These are phyloP conservation scores for Termitomyces sp. DNA, from an alignment of 768 basidiomycete genomes.

Conservation along the genomic window DNA sequence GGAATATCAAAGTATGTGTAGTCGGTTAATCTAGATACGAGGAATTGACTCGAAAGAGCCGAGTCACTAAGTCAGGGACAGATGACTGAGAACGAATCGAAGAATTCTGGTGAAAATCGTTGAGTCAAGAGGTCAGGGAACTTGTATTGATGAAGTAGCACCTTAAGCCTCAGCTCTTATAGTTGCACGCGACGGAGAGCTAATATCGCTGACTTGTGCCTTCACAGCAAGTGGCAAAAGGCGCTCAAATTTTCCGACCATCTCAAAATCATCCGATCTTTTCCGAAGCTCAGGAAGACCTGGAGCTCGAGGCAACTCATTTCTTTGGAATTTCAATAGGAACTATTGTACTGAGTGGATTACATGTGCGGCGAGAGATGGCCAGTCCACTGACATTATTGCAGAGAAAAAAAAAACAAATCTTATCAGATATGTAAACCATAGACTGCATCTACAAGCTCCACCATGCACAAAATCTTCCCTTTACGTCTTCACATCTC, in stretches of 20 bases:
- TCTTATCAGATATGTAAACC: background rate
- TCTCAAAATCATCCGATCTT: slow-evolving; percentile 4
- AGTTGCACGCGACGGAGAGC: background rate
- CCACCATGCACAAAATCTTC: background rate
- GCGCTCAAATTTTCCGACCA: slow-evolving; percentile 1
- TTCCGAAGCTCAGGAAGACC: background rate
- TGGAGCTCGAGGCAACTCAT: background rate
- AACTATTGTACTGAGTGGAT: background rate
- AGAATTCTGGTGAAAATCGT: background rate
- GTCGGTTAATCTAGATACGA: background rate
- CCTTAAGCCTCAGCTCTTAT: background rate
- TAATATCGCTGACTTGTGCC: slow-evolving; percentile 6
- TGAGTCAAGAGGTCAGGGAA: background rate
- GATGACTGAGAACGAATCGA: background rate
- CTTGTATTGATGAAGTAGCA: background rate
- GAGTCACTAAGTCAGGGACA: background rate
- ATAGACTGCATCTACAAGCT: too few species aligned
- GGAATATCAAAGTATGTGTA: background rate
- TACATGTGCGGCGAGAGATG: too few species aligned
- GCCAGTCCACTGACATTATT: background rate
- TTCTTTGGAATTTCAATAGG: background rate
- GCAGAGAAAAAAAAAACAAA: background rate
- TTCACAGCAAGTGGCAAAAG: slow-evolving; percentile 14
- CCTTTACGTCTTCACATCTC: background rate
- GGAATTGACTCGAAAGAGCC: background rate